Evolutionary conservation across 352 stramenopile genomes (phyloP), one percentile per base, ranked within the genome.

Genomic region (Phytophthora pini): DNA sequence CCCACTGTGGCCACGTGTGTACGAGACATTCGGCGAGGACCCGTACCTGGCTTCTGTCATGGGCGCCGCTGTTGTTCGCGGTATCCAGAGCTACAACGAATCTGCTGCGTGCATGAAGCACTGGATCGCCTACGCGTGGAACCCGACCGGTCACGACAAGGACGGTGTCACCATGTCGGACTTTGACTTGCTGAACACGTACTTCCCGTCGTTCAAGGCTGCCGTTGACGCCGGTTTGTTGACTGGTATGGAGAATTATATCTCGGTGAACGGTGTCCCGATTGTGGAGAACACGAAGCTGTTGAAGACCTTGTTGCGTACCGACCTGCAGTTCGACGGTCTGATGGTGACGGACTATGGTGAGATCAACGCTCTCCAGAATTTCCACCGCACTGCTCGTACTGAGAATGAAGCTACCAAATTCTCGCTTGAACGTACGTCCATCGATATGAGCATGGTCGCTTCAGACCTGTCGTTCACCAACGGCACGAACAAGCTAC

Each of bases 1-100:
- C 53, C 86, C 89, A 5, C 66, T 89, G 41, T 98, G 92, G 91
- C 64, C 82, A 1, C 72, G 91, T 9, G 84, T 93, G 15, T 97
- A 90, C 58, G 91, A 98, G 70, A 97, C 91, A 2, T 98, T 97
- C 79, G 91, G 93, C 6, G 89, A 98, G 77, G 89, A 97, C 61
- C 86, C 88, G 6, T 51, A 87, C 26, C 34, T 96, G 2, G 87
- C 88, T 5, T 83, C 84, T 0, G 56, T 82, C n/a, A 89, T 97
- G 77, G 88, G 76, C 0, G 54, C 68, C 17, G 74, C 76, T 11
- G 77, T 94, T 51, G 70, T 90, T 27, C 61, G 77, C 10, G 91
- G 91, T 6, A 76, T 97, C 15, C 90, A 97, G 63, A 74, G 67
- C 44, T 76, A 70, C 58, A 70, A 66, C 29, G 50, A 76, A 5